Percentiles rank a stretch among this genome's conserved stretches.
phyloP scores from a whole-genome alignment of 352 stramenopile genomes.

The Plasmopara muralis region DNA sequence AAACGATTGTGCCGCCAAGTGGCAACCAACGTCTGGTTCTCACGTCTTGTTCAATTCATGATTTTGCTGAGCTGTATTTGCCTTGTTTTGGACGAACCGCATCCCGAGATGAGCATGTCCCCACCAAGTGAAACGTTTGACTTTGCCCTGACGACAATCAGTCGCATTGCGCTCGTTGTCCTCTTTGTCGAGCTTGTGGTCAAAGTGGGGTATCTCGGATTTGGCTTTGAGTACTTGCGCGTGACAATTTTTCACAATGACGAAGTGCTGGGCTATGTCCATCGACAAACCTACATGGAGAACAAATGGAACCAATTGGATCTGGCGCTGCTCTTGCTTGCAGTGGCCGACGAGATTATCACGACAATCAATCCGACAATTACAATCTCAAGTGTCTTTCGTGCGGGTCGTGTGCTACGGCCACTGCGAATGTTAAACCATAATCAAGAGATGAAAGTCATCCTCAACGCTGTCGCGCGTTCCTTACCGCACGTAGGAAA shows the following conservation, averaged over 20 bases:
- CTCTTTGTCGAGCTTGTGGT: slow-evolving; percentile 54
- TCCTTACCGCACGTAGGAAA: slow-evolving; percentile 70
- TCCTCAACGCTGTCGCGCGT: slow-evolving; percentile 58
- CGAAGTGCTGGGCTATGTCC: slow-evolving; percentile 55
- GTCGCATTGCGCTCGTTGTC: slow-evolving; percentile 40
- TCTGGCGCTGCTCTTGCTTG: slow-evolving; percentile 46
- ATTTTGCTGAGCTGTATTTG: slow-evolving; percentile 66
- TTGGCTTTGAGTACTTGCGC: slow-evolving; percentile 58
- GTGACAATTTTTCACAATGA: slow-evolving; percentile 56
- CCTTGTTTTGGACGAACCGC: slow-evolving; percentile 65
- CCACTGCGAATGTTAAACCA: slow-evolving; percentile 70
- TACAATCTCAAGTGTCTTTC: slow-evolving; percentile 50
- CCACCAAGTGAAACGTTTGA: slow-evolving; percentile 32
- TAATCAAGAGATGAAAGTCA: slow-evolving; percentile 72
- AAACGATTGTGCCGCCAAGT: slow-evolving; percentile 29
- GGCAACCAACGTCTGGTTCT: slow-evolving; percentile 35
- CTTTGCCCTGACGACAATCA: slow-evolving; percentile 30
- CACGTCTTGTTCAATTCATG: slow-evolving; percentile 55
- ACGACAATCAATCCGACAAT: slow-evolving; percentile 35
- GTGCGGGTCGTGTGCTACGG: slow-evolving; percentile 53
- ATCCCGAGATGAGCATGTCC: slow-evolving; percentile 47
- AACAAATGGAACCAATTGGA: slow-evolving; percentile 75
- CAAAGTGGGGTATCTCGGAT: slow-evolving; percentile 48
- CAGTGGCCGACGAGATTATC: slow-evolving; percentile 52
- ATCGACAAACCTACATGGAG: slow-evolving; percentile 68